Evolutionary conservation across 176 grass and related monocot species (phyloP), one percentile per base, ranked within the genome.

Genomic region (Poa annua): DNA sequence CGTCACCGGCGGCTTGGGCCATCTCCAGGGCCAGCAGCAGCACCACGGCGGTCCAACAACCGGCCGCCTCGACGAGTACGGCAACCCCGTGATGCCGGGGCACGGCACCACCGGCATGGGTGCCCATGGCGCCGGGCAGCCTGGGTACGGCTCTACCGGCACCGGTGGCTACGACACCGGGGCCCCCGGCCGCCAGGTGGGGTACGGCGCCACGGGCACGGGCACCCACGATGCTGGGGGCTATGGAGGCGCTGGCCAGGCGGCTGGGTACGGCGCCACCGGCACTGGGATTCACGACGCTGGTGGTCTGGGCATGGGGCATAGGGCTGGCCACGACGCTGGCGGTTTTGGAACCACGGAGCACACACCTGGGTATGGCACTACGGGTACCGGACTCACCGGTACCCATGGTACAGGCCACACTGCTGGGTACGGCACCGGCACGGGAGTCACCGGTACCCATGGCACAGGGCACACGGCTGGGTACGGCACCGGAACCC

Each of bases 41-140:
- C 83, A 78, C 19, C 83, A 78, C 42, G 69, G 69, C 41, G 41
- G 54, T 7, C 32, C 71, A 9, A 11, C 59, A 5, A 17, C 56
- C 20, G 60, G 25, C 25, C 70, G 56, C 1, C 64, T 85, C 42
- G 66, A 80, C 76, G 76, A 86, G 76, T 86, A 79, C 76, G 84
- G 84, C 54, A 80, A 86, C 53, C 84, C 76, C 10, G 34, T 86
- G 13, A 5, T 45, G 8, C 1, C 60, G 8, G 77, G 42, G 5
- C 44, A 67, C 60, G 78, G 69, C 39, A 1, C 39, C 52, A 11
- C 39, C 12, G 34, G 64, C 29, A 73, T 42, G 4, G 83, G 83
- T 3, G 19, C 0, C 12, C 11, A 72, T n/a, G 45, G 54, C 34
- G 32, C 54, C 41, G 39, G 62, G 34, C 78, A 86, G 2, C 16